Evolutionary conservation across 495 filamentous ascomycete species (phyloP).

Genomic region (Haplographium delicatum): DNA sequence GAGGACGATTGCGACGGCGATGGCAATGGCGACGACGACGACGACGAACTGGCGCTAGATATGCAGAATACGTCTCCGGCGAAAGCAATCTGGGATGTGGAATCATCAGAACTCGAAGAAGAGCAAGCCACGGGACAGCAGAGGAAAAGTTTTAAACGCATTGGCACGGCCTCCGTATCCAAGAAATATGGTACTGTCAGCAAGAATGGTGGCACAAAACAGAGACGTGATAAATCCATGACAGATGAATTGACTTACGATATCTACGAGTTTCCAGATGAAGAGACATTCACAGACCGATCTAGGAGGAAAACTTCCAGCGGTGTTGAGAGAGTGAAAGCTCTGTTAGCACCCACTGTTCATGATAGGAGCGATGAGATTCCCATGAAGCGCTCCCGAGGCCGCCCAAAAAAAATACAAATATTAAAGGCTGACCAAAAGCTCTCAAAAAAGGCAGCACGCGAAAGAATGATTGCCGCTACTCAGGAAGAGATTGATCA

Average conservation of each 20-base stretch:
- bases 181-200: constrained; percentile 1
- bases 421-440: constrained; percentile 17
- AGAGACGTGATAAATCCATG: not conserved
- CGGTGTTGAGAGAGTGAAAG: constrained; percentile 1
- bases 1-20: too few relatives aligned
- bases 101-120: constrained; percentile 1
- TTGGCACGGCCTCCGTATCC: not conserved
- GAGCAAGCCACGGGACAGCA: not conserved
- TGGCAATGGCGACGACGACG: too few relatives aligned
- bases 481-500: not conserved
- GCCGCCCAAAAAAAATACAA: constrained; percentile 12
- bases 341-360: not conserved
- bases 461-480: constrained; percentile 10
- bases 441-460: constrained; percentile 13
- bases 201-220: not conserved
- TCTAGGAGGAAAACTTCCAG: not conserved
- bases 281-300: not conserved
- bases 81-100: constrained; percentile 7
- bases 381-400: not conserved
- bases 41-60: constrained; percentile 7
- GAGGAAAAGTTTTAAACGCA: not conserved
- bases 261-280: constrained; percentile 11
- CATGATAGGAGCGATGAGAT: not conserved
- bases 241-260: constrained; percentile 1
- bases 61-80: not conserved